Evolutionary conservation across 106 monocot genomes (phyloP).

Genomic region (Phalaenopsis aphrodite): DNA sequence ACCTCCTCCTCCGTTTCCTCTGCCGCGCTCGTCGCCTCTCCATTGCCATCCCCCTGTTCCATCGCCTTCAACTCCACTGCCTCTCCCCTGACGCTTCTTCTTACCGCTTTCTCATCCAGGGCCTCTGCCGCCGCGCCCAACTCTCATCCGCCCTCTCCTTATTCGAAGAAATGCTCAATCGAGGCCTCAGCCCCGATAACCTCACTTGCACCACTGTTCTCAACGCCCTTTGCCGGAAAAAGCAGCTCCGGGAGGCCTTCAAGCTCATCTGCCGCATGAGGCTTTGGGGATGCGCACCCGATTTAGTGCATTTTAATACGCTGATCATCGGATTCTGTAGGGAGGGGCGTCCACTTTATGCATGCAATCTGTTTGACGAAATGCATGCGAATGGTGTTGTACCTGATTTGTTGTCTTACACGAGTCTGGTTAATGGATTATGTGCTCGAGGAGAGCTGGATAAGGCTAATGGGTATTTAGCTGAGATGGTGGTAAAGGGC

Average conservation of each 20-base stretch:
- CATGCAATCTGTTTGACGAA: constrained; percentile 81
- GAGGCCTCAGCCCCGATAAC: constrained; percentile 46
- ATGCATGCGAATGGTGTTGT: constrained; percentile 43
- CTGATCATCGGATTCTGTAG: constrained; percentile 64
- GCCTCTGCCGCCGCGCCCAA: constrained; percentile 69
- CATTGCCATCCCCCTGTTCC: constrained; percentile 67
- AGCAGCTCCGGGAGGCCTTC: constrained; percentile 75
- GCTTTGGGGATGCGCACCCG: constrained; percentile 68
- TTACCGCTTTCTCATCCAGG: constrained; percentile 65
- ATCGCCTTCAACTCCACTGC: constrained; percentile 23
- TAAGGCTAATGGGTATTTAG: constrained; percentile 48
- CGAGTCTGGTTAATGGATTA: constrained; percentile 56
- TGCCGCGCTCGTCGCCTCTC: constrained; percentile 30
- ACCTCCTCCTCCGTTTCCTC: constrained; percentile 48
- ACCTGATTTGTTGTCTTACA: constrained; percentile 59
- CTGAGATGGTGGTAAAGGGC: constrained; percentile 50
- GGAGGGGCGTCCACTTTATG: constrained; percentile 56
- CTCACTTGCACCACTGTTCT: constrained; percentile 66
- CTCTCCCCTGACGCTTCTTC: constrained; percentile 44
- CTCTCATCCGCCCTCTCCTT: constrained; percentile 47
- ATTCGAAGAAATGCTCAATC: constrained; percentile 90
- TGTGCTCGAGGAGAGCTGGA: constrained; percentile 46
- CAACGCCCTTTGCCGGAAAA: constrained; percentile 77
- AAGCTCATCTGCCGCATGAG: constrained; percentile 79
- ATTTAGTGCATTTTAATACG: constrained; percentile 77